Conservation (phyloP, 2,329 filamentous ascomycete species). For the Fusarium acutatum region DNA sequence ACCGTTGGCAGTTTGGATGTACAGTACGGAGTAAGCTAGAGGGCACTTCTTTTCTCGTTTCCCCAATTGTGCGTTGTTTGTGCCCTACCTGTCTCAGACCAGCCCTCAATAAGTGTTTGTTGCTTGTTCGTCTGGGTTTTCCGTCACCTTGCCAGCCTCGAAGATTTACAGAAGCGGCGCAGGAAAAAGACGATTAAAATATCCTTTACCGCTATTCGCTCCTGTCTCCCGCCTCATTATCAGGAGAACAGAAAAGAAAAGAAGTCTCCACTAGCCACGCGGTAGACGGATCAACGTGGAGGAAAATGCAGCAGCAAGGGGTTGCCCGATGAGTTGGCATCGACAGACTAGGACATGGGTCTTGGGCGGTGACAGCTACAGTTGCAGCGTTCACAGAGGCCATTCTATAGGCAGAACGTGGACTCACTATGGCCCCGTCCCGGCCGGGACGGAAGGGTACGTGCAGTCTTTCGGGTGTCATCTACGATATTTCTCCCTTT, state of each 20-base stretch:
- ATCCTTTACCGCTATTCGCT: slow-evolving; percentile 7
- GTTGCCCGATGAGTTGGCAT: slow-evolving; percentile 30
- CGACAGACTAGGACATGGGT: slow-evolving; percentile 11
- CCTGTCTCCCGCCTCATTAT: not conserved
- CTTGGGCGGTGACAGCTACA: slow-evolving; percentile 17
- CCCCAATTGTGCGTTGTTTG: slow-evolving; percentile 18
- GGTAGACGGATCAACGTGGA: slow-evolving; percentile 25
- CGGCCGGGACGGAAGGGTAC: slow-evolving; percentile 7
- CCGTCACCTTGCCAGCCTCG: not conserved
- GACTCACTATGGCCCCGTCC: slow-evolving; percentile 8
- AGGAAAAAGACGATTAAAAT: not conserved
- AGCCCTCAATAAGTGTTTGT: not conserved
- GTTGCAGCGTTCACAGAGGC: not conserved
- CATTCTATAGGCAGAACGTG: slow-evolving; percentile 18
- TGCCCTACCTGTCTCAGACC: slow-evolving; percentile 10
- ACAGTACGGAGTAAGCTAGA: not conserved
- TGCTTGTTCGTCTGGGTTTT: not conserved
- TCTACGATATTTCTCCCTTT: not conserved
- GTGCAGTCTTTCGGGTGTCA: not conserved
- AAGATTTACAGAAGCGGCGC: not conserved
- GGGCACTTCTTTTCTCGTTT: slow-evolving; percentile 11
- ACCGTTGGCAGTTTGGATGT: slow-evolving; percentile 32
- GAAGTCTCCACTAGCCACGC: slow-evolving; percentile 17
- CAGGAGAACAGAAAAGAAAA: not conserved
- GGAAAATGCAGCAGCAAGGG: slow-evolving; percentile 11